Base-by-base conservation (phyloP, 441 rosid genomes). In the Erysimum pusillum region DNA sequence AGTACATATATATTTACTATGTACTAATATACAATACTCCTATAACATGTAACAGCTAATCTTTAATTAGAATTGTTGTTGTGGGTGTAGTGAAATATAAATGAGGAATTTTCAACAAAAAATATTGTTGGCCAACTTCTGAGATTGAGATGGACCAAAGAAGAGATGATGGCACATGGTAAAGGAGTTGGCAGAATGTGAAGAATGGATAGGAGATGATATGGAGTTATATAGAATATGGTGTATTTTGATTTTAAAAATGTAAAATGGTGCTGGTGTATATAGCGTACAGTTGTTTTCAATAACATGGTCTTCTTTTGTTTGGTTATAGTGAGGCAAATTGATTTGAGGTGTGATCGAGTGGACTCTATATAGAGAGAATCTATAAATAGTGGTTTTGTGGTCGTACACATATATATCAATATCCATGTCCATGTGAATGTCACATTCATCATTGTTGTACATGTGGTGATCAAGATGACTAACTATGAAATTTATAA, bases 251-350 rank as follows among this genome's bases (percentile, higher is more conserved):
- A 36, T 49, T 75, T 39, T 31, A 12, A 31, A 20, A 32, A 20
- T 22, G 39, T 46, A n/a, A n/a, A n/a, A n/a, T n/a, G n/a, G n/a
- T n/a, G n/a, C n/a, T n/a, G 53, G 11, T 28, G 10, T 57, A 38
- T 74, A 36, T 41, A 44, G 42, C 17, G 71, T 56, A 64, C 4
- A 36, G 68, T 77, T 71, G 76, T 71, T 77, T 41, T 77, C 76
- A 59, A 59, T 51, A 72, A 66, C 70, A 78, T 73, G 77, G 81
- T 78, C 74, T 54, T 78, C 41, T 73, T 78, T 73, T 78, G 77
- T 78, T 73, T 78, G 69, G 69, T 78, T 42, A 67, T 78, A 66
- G 69, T 12, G 68, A 59, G 52, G 81, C 70, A 73, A 22, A 44
- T 73, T 34, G 58, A 67, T 71, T 35, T 65, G 76, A 52, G 31